Base-by-base conservation (phyloP, 108 stramenopile species). In the Nannochloropsis oceanica region DNA sequence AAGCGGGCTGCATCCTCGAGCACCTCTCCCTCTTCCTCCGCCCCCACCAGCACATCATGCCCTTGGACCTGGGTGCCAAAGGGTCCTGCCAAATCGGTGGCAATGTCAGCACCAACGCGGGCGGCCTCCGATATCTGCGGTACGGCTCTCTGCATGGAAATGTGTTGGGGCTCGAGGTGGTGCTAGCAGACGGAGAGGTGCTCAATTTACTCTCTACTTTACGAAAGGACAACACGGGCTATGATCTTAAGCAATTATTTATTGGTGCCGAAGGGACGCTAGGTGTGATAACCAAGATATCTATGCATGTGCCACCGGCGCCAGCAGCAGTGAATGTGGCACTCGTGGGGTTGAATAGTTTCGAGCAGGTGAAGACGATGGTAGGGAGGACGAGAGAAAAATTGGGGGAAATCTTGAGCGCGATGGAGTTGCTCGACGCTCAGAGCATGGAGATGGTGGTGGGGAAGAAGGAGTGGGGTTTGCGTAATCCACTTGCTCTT, bases 11-110 rank as follows among this genome's bases (percentile, higher is more conserved):
- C 79, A 94, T 97, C 20, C 91, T 99, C 13, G 93, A 95, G 83
- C 89, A 92, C 27, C 87, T 98, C 18, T 95, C 96, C 84, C 43
- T 91, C 79, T 93, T 90, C 82, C 93, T 94, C 0, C 82, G 86
- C 12, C 85, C 91, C 26, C 84, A 84, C 0, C 94, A 92, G 43
- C 86, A 82, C 85, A 83, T 95, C 42, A 91, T 96, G 42, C 98
- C 98, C 7, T 86, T 97, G 20, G 98, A 98, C 83, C 90, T 99
- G 25, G 98, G 98, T 20, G 93, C 97, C 43, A 96, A 96, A 85
- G 99, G 99, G 13, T 92, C 93, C 8, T 99, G 99, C 90, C 92
- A 92, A 82, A 97, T 99, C 87, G 99, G 99, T 22, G 99, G 99
- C 34, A 98, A 96, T 85, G 87, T 98, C 20, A 90, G 92, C 79